Evolutionary conservation across 1,284 basidiomycete genomes (phyloP).

Genomic region (Cryptococcus floricola): DNA sequence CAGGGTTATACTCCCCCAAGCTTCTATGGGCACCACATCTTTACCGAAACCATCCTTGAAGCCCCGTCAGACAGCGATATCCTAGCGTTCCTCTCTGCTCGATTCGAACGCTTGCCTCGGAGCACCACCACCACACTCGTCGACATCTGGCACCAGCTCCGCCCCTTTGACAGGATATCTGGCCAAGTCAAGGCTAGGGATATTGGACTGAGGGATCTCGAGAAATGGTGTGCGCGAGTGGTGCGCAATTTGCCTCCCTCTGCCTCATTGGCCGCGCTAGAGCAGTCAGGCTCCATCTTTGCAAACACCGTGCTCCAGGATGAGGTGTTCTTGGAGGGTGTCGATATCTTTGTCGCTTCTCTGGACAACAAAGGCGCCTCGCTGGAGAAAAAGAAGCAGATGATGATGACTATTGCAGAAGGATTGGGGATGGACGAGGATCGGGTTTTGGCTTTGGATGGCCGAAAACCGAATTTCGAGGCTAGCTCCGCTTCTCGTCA

Average conservation of each 20-base stretch:
- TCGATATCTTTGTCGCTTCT: slow-evolving; percentile 86
- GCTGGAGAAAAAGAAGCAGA: slow-evolving; percentile 28
- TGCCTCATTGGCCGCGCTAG: slow-evolving; percentile 24
- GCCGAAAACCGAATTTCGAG: slow-evolving; percentile 65
- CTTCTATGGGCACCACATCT: slow-evolving; percentile 80
- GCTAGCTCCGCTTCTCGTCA: slow-evolving; percentile 57
- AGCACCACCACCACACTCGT: slow-evolving; percentile 43
- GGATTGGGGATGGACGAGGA: slow-evolving; percentile 66
- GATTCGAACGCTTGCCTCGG: slow-evolving; percentile 62
- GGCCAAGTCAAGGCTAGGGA: slow-evolving; percentile 48
- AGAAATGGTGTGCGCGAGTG: slow-evolving; percentile 80
- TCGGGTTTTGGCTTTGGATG: slow-evolving; percentile 57
- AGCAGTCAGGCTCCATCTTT: slow-evolving; percentile 53
- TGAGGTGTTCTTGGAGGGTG: slow-evolving; percentile 82
- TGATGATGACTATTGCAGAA: slow-evolving; percentile 55
- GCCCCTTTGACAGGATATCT: slow-evolving; percentile 38
- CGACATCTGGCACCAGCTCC: slow-evolving; percentile 40
- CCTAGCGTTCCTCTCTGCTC: slow-evolving; percentile 61
- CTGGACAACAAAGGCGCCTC: slow-evolving; percentile 55
- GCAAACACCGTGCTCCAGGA: slow-evolving; percentile 79
- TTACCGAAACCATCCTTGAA: slow-evolving; percentile 63
- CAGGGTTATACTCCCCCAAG: slow-evolving; percentile 51
- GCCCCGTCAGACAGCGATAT: slow-evolving; percentile 66
- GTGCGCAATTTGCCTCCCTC: slow-evolving; percentile 58
- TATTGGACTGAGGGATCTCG: slow-evolving; percentile 77